A percentile compares a stretch with the other conserved stretches of the same genome.
Conservation (phyloP, 371 early-diverging fungal species). For the Rhizopus arrhizus region DNA sequence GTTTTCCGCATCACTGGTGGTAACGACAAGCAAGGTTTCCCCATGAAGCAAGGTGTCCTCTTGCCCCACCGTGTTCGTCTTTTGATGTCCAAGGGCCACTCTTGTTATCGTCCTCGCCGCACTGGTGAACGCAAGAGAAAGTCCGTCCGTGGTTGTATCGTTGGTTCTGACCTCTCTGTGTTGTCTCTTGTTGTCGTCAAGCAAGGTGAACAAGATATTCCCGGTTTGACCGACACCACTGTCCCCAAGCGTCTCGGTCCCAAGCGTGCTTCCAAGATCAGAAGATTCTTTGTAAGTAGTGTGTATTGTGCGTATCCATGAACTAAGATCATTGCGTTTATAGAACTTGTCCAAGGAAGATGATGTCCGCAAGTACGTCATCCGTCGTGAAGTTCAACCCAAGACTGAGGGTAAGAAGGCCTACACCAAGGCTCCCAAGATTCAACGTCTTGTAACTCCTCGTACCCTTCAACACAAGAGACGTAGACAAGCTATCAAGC, state of each 20-base stretch:
- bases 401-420: constrained; percentile 89
- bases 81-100: constrained; percentile 95
- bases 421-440: constrained; percentile 92
- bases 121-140: constrained; percentile 99
- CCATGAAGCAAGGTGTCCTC: constrained; percentile 97
- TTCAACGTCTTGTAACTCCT: constrained; percentile 98
- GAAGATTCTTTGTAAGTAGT: constrained; percentile 90
- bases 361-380: constrained; percentile 97
- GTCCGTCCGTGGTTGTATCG: constrained; percentile 99
- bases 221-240: constrained; percentile 94
- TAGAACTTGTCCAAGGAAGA: constrained; percentile 91
- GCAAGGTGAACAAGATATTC: constrained; percentile 94
- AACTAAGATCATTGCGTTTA: not conserved
- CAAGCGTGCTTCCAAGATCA: constrained; percentile 98
- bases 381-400: constrained; percentile 92
- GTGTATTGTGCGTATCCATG: not conserved
- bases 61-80: constrained; percentile 93
- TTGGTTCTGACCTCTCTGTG: constrained; percentile 93
- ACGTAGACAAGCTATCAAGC: constrained; percentile 81
- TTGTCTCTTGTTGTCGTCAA: constrained; percentile 94
- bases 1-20: constrained; percentile 99
- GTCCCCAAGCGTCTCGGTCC: constrained; percentile 96
- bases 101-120: constrained; percentile 98
- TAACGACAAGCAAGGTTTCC: constrained; percentile 99
- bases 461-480: constrained; percentile 93